Base-by-base conservation (phyloP, 305 asterid species). In the Lippia alba region DNA sequence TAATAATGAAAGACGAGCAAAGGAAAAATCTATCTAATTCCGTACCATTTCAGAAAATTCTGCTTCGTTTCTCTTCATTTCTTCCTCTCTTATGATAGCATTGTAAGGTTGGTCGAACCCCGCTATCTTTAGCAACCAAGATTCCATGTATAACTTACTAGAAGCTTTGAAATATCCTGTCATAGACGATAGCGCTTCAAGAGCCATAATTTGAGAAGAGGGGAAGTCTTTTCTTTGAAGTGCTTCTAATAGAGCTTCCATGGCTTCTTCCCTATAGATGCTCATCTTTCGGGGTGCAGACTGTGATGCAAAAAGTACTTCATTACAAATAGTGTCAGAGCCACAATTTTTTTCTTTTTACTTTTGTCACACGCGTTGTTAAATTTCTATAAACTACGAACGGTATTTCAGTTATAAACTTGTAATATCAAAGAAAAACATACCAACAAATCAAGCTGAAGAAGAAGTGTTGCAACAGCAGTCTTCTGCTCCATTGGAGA, bases 371-470 rank as follows among this genome's bases (percentile, higher is more conserved):
- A 3, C 3, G 30, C 3, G 30, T 24, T 24, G 30, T 24, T 24
- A 24, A 24, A 24, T 24, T 24, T 24, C 30, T 24, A 24, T 24
- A 24, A 24, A 24, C 1, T 24, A 24, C 30, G 30, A 3, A 24
- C 1, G 30, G 30, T 24, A 24, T 24, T 24, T 24, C 30, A 24
- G 30, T 24, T 24, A 24, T 24, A 59, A 77, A 64, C 11, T 63
- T 19, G 32, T 34, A 50, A 50, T 60, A 61, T 33, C 15, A 73
- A 51, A 69, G 30, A 44, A 78, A 76, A 67, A 79, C 88, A 56
- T 64, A 91, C 97, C 95, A 86, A 76, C 44, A 91, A 86, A 74
- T 91, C 97, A 67, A 91, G 89, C 80, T 89, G 97, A 62, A 91
- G 85, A 74, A 91, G 95, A 64, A 91, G 90, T 41, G 89, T 72